Evolutionary conservation across 805 yeast genomes (phyloP).

Genomic region (Wickerhamiella shivajii): DNA sequence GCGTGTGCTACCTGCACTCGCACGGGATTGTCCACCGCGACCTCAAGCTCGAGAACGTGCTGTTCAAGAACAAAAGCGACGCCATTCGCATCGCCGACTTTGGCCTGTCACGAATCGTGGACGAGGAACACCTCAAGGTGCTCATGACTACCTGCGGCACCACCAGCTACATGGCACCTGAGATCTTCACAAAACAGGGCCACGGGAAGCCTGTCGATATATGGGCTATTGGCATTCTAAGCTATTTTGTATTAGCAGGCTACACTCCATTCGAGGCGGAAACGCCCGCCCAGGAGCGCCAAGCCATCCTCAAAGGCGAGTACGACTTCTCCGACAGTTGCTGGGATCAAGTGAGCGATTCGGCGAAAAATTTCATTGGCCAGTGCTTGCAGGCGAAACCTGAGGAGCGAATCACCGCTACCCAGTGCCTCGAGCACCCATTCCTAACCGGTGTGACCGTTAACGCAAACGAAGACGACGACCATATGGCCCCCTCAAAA

Average conservation of each 20-base stretch:
- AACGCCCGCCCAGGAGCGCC: slow-evolving; percentile 48
- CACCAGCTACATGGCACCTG: slow-evolving; percentile 65
- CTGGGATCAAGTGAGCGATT: slow-evolving; percentile 36
- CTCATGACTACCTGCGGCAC: slow-evolving; percentile 48
- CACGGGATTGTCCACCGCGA: slow-evolving; percentile 57
- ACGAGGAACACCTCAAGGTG: slow-evolving; percentile 26
- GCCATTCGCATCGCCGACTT: slow-evolving; percentile 41
- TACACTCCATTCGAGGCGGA: slow-evolving; percentile 71
- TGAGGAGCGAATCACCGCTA: slow-evolving; percentile 32
- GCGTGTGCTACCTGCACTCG: slow-evolving; percentile 42
- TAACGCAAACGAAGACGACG: not conserved
- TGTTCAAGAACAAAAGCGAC: slow-evolving; percentile 32
- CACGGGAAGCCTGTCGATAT: slow-evolving; percentile 50
- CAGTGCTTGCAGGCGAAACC: slow-evolving; percentile 38
- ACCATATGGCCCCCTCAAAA: slow-evolving; percentile 11
- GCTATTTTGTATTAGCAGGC: slow-evolving; percentile 57
- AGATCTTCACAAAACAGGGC: slow-evolving; percentile 37
- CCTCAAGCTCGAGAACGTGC: slow-evolving; percentile 55
- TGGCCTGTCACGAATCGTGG: slow-evolving; percentile 44
- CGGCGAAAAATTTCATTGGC: slow-evolving; percentile 45
- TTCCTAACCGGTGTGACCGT: slow-evolving; percentile 21
- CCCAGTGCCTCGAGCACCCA: slow-evolving; percentile 33
- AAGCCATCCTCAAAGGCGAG: slow-evolving; percentile 46
- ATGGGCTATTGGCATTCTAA: slow-evolving; percentile 65
- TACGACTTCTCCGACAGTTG: slow-evolving; percentile 41